Base-by-base conservation (phyloP, 169 alveolate genomes). In the Theileria sp. region DNA sequence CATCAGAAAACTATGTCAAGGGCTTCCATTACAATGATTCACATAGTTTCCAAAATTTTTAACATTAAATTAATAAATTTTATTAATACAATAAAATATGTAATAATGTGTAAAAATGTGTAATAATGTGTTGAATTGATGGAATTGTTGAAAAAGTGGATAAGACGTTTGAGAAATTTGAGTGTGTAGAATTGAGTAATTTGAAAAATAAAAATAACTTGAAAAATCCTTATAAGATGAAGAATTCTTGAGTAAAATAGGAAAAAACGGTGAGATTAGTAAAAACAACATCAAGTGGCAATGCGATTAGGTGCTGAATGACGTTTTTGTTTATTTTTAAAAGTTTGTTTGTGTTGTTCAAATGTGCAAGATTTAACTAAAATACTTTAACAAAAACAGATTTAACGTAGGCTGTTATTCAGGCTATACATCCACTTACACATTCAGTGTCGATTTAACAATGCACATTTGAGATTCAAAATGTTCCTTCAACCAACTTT, bases 1-100 rank as follows among this genome's bases (percentile, higher is more conserved):
- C 25, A 80, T 88, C 23, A 75, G 78, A 49, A 78, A 89, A 64
- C 64, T 88, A n/a, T 66, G 81, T 34, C 92, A 86, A 73, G 93
- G 93, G 25, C 82, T 71, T 19, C 26, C 66, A 8, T 76, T 69
- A 28, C 65, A 77, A 28, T 66, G 5, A 44, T 3, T 25, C 26
- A 6, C 67, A 25, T 6, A 58, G 0, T 58, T 58, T 58, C 34
- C 3, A 10, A 58, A 58, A 6, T 58, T 58, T 58, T 58, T 15
- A 54, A 6, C 28, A 17, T 3, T 56, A n/a, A n/a, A 6, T n/a
- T 56, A 4, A 56, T 36, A n/a, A 36, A 36, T 36, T 36, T 36
- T 5, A 36, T 8, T 36, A 5, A 36, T 36, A 5, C 8, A 36
- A 36, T 36, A 36, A 36, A 36, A 36, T 36, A 44, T 44, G 8